These are phyloP conservation scores for Globisporangium nodosum DNA, from an alignment of 352 stramenopile species.

Conservation along the genomic window DNA sequence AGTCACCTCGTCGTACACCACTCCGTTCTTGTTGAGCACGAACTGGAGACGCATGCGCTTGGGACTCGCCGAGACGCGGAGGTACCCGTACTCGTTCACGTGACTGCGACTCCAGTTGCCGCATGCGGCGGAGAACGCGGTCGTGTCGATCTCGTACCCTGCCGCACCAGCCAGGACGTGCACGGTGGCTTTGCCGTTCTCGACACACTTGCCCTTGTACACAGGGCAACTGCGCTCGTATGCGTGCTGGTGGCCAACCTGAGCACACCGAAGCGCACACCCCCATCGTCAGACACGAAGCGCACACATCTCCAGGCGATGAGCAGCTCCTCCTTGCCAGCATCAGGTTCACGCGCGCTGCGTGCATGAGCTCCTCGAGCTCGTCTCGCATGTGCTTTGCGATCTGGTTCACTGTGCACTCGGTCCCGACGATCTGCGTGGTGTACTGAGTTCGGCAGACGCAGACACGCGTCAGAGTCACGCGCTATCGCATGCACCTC, in stretches of 20 bases:
- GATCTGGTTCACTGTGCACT: constrained; percentile 41
- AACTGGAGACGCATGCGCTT: constrained; percentile 53
- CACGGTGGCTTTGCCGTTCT: constrained; percentile 48
- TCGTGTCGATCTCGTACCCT: constrained; percentile 44
- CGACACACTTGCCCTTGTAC: constrained; percentile 53
- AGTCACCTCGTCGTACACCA: constrained; percentile 54
- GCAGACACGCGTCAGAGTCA: neutral
- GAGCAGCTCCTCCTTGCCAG: constrained; percentile 31
- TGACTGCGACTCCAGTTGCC: constrained; percentile 66
- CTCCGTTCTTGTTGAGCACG: constrained; percentile 62
- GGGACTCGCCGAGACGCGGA: constrained; percentile 37
- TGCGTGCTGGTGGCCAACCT: constrained; percentile 86
- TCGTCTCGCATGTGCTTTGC: constrained; percentile 76
- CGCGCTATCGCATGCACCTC: neutral
- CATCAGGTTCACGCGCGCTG: constrained; percentile 86
- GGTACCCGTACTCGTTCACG: constrained; percentile 61
- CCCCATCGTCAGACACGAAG: constrained; percentile 2
- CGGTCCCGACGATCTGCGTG: constrained; percentile 1
- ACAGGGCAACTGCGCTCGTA: constrained; percentile 87
- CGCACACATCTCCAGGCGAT: neutral
- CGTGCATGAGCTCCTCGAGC: constrained; percentile 84
- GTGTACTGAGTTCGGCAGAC: neutral
- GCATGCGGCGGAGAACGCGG: constrained; percentile 49
- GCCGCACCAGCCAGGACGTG: constrained; percentile 79
- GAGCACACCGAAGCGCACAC: neutral